Evolutionary conservation across 768 basidiomycete species (phyloP).

Genomic region (Multifurca ochricompacta): DNA sequence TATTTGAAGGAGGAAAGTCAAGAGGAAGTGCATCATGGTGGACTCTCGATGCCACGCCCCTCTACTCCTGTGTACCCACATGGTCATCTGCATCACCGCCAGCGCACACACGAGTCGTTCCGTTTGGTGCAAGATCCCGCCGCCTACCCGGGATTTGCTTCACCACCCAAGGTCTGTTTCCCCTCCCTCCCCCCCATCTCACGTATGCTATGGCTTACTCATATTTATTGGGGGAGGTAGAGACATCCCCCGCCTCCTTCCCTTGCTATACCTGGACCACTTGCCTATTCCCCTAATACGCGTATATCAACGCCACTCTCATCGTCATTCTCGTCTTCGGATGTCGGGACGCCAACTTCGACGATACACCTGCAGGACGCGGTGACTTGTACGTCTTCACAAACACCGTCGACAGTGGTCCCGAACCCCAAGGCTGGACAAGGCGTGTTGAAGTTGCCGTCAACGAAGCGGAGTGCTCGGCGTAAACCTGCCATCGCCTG

Average conservation of each 20-base stretch:
- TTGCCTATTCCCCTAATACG: background rate
- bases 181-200: no score
- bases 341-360: conserved; percentile 14
- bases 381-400: background rate
- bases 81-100: conserved; percentile 1
- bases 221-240: conserved; percentile 1
- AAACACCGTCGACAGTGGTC: background rate
- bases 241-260: conserved; percentile 10
- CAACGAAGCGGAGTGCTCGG: conserved; percentile 11
- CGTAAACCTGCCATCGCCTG: conserved; percentile 30
- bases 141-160: conserved; percentile 8
- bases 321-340: conserved; percentile 14
- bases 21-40: background rate
- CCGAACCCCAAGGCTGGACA: conserved; percentile 16
- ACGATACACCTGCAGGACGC: conserved; percentile 1
- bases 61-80: background rate
- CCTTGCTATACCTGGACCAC: conserved; percentile 2
- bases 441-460: conserved; percentile 16
- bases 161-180: conserved; percentile 13
- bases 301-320: conserved; percentile 1
- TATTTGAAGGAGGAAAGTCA: conserved; percentile 9
- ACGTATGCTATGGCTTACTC: background rate
- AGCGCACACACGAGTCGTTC: conserved; percentile 3
- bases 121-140: conserved; percentile 13
- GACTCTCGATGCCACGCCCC: conserved; percentile 1